These are phyloP conservation scores for Ulmus americana DNA, from an alignment of 331 rosid species.

Conservation along the genomic window DNA sequence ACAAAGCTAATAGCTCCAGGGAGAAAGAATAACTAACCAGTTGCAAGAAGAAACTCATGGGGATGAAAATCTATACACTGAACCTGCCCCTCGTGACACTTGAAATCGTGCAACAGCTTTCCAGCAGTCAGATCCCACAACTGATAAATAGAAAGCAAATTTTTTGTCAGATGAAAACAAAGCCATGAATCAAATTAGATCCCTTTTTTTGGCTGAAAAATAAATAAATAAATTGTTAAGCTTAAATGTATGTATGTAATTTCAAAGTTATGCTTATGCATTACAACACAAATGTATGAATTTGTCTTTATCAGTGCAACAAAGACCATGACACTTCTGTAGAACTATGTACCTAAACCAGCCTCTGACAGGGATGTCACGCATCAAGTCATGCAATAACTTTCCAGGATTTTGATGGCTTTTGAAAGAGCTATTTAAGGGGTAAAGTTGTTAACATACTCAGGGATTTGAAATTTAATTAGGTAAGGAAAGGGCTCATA, in stretches of 20 bases:
- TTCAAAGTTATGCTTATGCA: not conserved
- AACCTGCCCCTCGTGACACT: slow-evolving; percentile 88
- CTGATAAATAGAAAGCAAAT: slow-evolving; percentile 32
- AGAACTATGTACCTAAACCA: not conserved
- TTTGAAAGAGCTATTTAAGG: not conserved
- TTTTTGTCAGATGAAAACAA: not conserved
- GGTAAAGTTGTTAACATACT: not conserved
- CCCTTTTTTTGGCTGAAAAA: not conserved
- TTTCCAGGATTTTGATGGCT: not conserved
- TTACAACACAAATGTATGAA: not conserved
- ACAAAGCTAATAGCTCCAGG: slow-evolving; percentile 4
- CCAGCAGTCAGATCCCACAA: slow-evolving; percentile 99
- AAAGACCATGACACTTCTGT: not conserved
- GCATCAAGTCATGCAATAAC: not conserved
- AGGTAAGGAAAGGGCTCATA: not conserved
- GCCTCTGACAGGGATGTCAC: not conserved
- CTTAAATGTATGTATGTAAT: not conserved
- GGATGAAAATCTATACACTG: slow-evolving; percentile 99
- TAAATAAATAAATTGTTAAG: not conserved
- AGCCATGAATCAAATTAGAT: not conserved
- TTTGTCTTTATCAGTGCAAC: not conserved
- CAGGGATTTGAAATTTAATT: not conserved
- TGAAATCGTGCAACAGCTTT: slow-evolving; percentile 88
- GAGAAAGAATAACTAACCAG: slow-evolving; percentile 54
- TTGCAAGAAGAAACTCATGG: slow-evolving; percentile 88